Evolutionary conservation across 257 asterid species (phyloP).

Genomic region (Osmanthus fragrans): DNA sequence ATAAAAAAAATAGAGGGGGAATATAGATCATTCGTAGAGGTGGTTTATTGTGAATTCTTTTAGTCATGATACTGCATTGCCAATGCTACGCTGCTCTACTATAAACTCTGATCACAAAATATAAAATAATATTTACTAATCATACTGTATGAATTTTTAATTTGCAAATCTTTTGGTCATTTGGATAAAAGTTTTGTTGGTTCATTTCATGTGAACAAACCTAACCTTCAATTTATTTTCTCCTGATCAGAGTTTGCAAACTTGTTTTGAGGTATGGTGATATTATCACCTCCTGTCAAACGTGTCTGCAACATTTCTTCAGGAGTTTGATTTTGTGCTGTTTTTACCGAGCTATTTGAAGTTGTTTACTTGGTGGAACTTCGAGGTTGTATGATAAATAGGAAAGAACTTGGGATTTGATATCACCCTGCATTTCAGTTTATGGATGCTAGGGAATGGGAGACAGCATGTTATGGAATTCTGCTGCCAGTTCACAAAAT

Average conservation of each 20-base stretch:
- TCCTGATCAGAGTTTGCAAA: no score
- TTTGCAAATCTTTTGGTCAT: neutral
- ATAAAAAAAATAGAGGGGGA: neutral
- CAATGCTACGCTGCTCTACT: no score
- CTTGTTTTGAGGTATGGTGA: neutral
- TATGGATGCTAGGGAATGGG: constrained; percentile 6
- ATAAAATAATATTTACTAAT: no score
- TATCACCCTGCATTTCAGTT: neutral
- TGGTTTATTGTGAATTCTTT: neutral
- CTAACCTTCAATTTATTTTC: no score
- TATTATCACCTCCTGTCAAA: neutral
- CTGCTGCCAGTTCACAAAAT: no score
- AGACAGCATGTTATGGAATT: neutral
- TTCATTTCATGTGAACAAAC: no score
- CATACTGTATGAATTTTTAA: neutral
- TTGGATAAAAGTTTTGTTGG: no score
- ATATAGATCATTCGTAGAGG: neutral
- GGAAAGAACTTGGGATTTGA: neutral
- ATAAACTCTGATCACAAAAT: no score
- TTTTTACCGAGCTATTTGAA: neutral
- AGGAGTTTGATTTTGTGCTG: neutral
- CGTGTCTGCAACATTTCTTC: neutral
- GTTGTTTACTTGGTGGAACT: neutral
- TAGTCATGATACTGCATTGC: neutral
- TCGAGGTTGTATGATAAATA: neutral